Base-by-base conservation (phyloP, 148 eudicot species). In the Arbutus unedo region DNA sequence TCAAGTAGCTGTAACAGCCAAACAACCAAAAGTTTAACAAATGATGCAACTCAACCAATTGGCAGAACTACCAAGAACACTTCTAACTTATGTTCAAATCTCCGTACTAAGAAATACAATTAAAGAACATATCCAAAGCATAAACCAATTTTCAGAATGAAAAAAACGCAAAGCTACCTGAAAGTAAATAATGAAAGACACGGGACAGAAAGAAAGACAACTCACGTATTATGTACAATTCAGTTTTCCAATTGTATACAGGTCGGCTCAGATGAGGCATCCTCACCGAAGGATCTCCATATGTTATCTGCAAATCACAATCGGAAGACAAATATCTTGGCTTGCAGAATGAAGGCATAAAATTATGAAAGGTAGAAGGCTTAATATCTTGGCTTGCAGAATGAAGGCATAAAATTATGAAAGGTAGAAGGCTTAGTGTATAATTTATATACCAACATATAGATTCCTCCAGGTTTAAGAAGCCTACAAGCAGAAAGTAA, bases 231-330 rank as follows among this genome's bases (percentile, higher is more conserved):
- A 91, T 86, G 85, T 91, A 91, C 77, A 96, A 80, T 81, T 89
- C 91, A 45, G 89, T 91, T 77, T 87, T 89, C 98, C 98, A 96
- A 80, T 85, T 90, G 91, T 87, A 91, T 47, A 91, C 93, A 3
- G 93, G 83, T 81, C 86, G 84, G 74, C 79, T 86, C 82, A 94
- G 82, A 88, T 91, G 90, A 78, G 98, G 92, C 85, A 91, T 91
- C 85, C 98, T 93, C 75, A 86, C 93, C 16, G 68, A 85, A 81
- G 98, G 98, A 88, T 96, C 98, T 82, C 98, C 98, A 83, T 96
- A 94, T 3, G 98, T 96, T 83, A 96, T 91, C 98, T 96, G 94
- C 71, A 74, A 79, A 85, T 60, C 47, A 31, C 62, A 84, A 53
- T 49, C 70, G 2, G 25, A 41, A 9, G 80, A 62, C 70, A 73